These are phyloP conservation scores for Chlamydomonas sp. DNA, from an alignment of 139 green algal genomes.

Conservation along the genomic window DNA sequence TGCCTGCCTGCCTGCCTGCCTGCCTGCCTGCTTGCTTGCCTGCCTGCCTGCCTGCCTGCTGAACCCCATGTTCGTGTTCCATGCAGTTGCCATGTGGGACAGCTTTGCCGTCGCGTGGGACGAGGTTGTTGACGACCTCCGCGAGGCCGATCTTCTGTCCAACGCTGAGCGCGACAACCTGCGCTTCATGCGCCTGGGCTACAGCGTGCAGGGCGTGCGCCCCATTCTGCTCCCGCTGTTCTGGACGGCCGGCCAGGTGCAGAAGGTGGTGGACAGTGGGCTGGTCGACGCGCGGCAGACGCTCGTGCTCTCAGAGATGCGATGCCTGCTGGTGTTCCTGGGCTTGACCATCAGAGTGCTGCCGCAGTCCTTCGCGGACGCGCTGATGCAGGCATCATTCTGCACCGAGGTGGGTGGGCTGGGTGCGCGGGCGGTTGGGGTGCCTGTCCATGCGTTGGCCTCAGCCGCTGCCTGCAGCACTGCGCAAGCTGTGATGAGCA, in stretches of 20 bases:
- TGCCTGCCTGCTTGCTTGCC: too few relatives aligned
- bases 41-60: constrained; percentile 13
- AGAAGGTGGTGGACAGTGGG: constrained; percentile 23
- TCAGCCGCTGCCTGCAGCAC: too few relatives aligned
- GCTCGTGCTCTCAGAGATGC: constrained; percentile 22
- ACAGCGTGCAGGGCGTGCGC: constrained; percentile 6
- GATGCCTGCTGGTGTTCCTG: constrained; percentile 17
- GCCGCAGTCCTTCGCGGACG: not conserved
- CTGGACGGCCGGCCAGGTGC: constrained; percentile 29
- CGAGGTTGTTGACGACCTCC: constrained; percentile 27
- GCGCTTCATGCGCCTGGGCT: constrained; percentile 18
- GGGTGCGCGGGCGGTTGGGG: too few relatives aligned
- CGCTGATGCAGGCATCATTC: not conserved
- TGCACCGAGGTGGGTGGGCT: not conserved
- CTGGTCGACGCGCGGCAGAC: not conserved
- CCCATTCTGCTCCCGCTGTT: constrained; percentile 28
- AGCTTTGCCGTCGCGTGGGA: constrained; percentile 24
- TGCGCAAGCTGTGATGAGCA: too few relatives aligned
- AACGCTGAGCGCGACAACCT: constrained; percentile 26
- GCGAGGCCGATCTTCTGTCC: constrained; percentile 20
- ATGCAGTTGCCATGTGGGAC: constrained; percentile 24
- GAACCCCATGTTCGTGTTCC: constrained; percentile 8
- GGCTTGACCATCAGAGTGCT: constrained; percentile 21
- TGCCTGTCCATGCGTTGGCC: not conserved
- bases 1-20: too few relatives aligned